These are phyloP conservation scores for Microdochium nivale DNA, from an alignment of 2,329 filamentous ascomycete genomes.

Conservation along the genomic window DNA sequence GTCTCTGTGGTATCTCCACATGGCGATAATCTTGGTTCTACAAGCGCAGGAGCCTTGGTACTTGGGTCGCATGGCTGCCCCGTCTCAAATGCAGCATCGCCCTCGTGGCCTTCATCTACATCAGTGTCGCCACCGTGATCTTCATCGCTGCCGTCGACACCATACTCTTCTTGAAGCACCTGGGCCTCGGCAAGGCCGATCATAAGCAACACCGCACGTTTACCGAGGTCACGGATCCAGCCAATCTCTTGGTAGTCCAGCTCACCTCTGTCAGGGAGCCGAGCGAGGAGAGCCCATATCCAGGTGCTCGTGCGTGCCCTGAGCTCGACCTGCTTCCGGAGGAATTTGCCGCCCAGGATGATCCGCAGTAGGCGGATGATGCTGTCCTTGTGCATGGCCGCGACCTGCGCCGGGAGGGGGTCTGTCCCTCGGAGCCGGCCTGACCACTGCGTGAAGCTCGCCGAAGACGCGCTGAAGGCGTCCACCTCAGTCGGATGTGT, in stretches of 20 bases:
- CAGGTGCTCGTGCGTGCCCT: conserved; percentile 65
- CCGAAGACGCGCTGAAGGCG: conserved; percentile 39
- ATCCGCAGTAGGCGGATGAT: conserved; percentile 60
- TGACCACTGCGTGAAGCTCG: conserved; percentile 43
- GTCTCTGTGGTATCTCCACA: conserved; percentile 24
- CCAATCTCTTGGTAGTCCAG: conserved; percentile 69
- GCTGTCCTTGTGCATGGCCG: conserved; percentile 56
- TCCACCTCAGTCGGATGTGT: conserved; percentile 48
- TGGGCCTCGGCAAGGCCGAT: conserved; percentile 45
- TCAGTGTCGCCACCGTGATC: conserved; percentile 19
- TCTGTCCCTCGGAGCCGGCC: conserved; percentile 41
- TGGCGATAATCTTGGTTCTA: conserved; percentile 29
- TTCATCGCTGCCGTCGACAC: conserved; percentile 21
- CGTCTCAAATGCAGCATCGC: conserved; percentile 26
- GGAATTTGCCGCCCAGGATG: conserved; percentile 54
- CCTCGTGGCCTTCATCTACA: conserved; percentile 31
- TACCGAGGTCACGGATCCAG: conserved; percentile 69
- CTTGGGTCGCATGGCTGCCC: conserved; percentile 7
- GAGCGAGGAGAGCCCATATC: conserved; percentile 76
- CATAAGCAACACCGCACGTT: conserved; percentile 58
- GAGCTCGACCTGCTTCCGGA: conserved; percentile 50
- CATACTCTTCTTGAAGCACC: conserved; percentile 31
- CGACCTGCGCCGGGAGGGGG: conserved; percentile 50
- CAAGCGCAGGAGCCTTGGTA: conserved; percentile 21
- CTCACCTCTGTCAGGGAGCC: conserved; percentile 65